Evolutionary conservation across 495 filamentous ascomycete species (phyloP).

Genomic region (Ramalina peruviana): DNA sequence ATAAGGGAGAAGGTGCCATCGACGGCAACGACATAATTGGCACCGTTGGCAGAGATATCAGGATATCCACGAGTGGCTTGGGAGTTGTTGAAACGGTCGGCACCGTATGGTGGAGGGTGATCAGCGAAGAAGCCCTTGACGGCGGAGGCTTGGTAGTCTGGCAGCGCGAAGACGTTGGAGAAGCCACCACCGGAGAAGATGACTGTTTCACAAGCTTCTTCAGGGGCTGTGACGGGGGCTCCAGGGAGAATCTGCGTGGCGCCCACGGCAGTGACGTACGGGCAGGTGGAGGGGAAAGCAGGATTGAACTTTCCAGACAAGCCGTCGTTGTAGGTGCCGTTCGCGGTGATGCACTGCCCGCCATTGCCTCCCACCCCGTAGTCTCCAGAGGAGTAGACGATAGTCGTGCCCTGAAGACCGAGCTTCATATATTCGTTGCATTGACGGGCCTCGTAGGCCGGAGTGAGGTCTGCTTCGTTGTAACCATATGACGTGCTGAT

Average conservation of each 20-base stretch:
- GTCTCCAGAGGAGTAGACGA: conserved; percentile 49
- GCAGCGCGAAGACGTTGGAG: conserved; percentile 49
- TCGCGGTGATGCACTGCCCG: conserved; percentile 17
- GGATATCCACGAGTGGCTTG: conserved; percentile 48
- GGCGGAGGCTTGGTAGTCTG: conserved; percentile 40
- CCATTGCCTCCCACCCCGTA: conserved; percentile 38
- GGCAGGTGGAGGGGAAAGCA: conserved; percentile 37
- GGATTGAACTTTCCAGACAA: conserved; percentile 30
- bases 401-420: conserved; percentile 44
- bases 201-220: conserved; percentile 29
- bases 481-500: conserved; percentile 45
- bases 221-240: conserved; percentile 22
- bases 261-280: conserved; percentile 37
- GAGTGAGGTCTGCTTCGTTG: conserved; percentile 36
- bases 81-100: conserved; percentile 41
- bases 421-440: conserved; percentile 53
- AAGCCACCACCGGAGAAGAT: conserved; percentile 52
- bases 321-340: conserved; percentile 25
- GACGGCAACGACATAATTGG: conserved; percentile 36
- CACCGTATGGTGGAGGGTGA: conserved; percentile 32
- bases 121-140: conserved; percentile 37
- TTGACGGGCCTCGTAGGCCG: conserved; percentile 39
- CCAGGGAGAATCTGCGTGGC: conserved; percentile 29
- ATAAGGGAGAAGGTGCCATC: conserved; percentile 25
- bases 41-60: conserved; percentile 52